Evolutionary conservation across 345 rosid species (phyloP).

Genomic region (Physaria fendleri): DNA sequence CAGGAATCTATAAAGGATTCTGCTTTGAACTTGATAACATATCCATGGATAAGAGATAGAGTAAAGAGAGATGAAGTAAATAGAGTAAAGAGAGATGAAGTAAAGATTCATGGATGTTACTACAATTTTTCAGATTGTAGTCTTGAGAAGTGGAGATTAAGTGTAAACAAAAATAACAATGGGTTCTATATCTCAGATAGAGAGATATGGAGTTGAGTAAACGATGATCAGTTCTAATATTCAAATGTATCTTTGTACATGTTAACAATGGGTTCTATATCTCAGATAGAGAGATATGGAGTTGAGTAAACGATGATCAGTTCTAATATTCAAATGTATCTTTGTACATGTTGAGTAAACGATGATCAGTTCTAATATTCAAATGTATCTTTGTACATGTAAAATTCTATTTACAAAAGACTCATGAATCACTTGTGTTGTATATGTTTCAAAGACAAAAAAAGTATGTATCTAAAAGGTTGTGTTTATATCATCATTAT

Average conservation of each 20-base stretch:
- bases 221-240: not conserved
- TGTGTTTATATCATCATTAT: no score
- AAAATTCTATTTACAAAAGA: no score
- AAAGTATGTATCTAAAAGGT: no score
- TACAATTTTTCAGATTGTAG: constrained; percentile 55
- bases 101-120: constrained; percentile 59
- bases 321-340: no score
- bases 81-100: constrained; percentile 36
- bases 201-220: constrained; percentile 23
- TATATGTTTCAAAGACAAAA: no score
- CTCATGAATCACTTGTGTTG: no score
- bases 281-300: constrained; percentile 28
- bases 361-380: not conserved
- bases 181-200: constrained; percentile 23
- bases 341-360: no score
- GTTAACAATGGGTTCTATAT: constrained; percentile 14
- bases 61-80: no score
- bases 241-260: no score
- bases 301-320: not conserved
- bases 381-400: no score
- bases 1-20: constrained; percentile 67
- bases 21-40: constrained; percentile 51
- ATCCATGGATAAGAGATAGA: constrained; percentile 79
- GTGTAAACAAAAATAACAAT: constrained; percentile 29
- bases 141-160: constrained; percentile 53